phyloP scores from a whole-genome alignment of 192 early-diverging fungal genomes.

The Gryganskiella cystojenkinii region DNA sequence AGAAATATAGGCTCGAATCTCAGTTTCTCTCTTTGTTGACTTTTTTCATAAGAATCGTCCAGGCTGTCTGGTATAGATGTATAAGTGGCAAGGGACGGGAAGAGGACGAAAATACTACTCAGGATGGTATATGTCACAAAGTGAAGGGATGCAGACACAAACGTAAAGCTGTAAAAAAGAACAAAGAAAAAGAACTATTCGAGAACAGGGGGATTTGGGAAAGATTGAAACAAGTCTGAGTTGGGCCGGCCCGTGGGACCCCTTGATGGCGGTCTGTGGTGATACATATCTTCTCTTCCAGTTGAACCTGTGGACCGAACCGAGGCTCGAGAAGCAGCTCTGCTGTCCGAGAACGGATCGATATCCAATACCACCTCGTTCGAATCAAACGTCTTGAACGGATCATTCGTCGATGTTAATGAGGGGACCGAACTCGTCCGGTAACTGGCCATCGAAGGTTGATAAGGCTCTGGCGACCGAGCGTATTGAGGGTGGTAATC shows the following conservation, averaged over 20 bases:
- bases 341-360: slow-evolving; percentile 13
- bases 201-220: neutral
- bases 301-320: neutral
- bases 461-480: neutral
- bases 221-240: neutral
- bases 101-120: neutral
- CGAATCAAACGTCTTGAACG: slow-evolving; percentile 49
- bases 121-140: neutral
- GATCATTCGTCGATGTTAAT: slow-evolving; percentile 45
- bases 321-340: slow-evolving; percentile 3
- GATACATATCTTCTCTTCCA: neutral
- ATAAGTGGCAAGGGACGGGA: neutral
- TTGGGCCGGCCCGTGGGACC: neutral
- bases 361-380: slow-evolving; percentile 14
- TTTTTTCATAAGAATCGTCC: too few species aligned
- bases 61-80: slow-evolving; percentile 1
- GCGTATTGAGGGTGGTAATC: neutral
- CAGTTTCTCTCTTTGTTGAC: too few species aligned
- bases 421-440: slow-evolving; percentile 34
- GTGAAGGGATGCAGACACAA: neutral
- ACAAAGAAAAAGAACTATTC: neutral
- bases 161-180: slow-evolving; percentile 9
- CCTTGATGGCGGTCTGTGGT: neutral
- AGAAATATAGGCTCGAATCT: neutral
- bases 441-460: slow-evolving; percentile 10